Conservation (phyloP, 2,329 filamentous ascomycete species). For the Ceratocystis lukuohia region DNA sequence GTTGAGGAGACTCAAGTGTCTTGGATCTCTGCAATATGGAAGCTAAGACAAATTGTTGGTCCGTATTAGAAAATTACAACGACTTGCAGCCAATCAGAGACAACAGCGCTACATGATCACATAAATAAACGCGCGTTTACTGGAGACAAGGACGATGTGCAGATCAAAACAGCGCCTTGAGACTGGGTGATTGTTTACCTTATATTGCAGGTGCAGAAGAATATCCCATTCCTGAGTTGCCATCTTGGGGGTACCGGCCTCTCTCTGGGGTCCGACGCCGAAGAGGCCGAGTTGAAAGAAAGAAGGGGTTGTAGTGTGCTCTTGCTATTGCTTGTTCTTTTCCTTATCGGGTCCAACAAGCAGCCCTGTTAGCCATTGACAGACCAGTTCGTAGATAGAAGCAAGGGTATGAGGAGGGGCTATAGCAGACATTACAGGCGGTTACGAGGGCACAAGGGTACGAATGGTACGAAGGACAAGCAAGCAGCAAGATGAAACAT, state of each 20-base stretch:
- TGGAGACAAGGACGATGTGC: background rate
- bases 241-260: too few relatives aligned
- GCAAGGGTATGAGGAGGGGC: background rate
- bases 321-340: background rate
- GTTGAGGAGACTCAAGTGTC: too few relatives aligned
- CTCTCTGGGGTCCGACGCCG: background rate
- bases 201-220: background rate
- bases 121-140: constrained; percentile 8
- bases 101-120: background rate
- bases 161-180: background rate
- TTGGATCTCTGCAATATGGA: too few relatives aligned
- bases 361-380: background rate
- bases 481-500: constrained; percentile 3
- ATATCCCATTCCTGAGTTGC: too few relatives aligned
- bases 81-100: background rate
- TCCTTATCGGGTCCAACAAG: background rate
- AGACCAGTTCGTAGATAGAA: background rate
- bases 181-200: background rate
- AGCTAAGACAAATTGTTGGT: background rate
- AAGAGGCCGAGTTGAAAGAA: background rate
- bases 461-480: background rate
- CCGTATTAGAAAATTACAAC: background rate
- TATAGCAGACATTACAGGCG: background rate
- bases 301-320: background rate
- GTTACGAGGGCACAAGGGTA: background rate